Base-by-base conservation (phyloP, 352 stramenopile genomes). In the Thraustotheca clavata region DNA sequence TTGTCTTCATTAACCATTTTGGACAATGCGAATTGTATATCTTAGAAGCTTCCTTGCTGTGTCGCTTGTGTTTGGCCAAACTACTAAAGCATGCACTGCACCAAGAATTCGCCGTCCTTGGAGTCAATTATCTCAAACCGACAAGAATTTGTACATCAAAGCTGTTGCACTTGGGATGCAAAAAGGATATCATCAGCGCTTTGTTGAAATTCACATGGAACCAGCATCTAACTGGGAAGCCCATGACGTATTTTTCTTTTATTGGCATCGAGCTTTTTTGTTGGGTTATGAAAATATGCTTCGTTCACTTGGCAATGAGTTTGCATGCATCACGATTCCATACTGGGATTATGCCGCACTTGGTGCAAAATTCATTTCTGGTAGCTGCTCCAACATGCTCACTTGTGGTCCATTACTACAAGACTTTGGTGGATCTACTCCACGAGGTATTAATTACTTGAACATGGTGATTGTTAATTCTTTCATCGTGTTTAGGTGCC, bases 101-200 rank as follows among this genome's bases (percentile, higher is more conserved):
- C 43, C 43, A 2, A 24, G 43, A 2, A 24, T 52, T 26, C 43
- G 43, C 24, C 43, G n/a, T 3, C 24, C 43, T 6, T 52, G 43
- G 43, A 52, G 43, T 31, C 43, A 52, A 18, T 52, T 18, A 9
- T 24, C 14, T 31, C 43, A 52, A 4, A 29, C 36, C 1, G 79
- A 85, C 50, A 85, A 84, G 57, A 24, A 40, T 0, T 14, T 71
- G 33, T 89, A 80, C 52, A 38, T 86, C 20, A 67, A 60, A n/a
- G 80, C 80, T 0, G 67, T 89, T 31, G 52, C 72, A 49, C 67
- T 76, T 46, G 75, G 74, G 22, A 89, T 87, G 80, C 35, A 68
- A 43, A 71, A 63, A 0, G 78, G 78, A 27, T 62, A 74, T 7
- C 79, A 87, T 60, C 62, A 82, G 47, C 68, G 71, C 7, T 89